Percentiles rank a stretch among this genome's conserved stretches.
Conservation (phyloP, 768 basidiomycete genomes). For the Chalciporus sphaerocephalus region DNA sequence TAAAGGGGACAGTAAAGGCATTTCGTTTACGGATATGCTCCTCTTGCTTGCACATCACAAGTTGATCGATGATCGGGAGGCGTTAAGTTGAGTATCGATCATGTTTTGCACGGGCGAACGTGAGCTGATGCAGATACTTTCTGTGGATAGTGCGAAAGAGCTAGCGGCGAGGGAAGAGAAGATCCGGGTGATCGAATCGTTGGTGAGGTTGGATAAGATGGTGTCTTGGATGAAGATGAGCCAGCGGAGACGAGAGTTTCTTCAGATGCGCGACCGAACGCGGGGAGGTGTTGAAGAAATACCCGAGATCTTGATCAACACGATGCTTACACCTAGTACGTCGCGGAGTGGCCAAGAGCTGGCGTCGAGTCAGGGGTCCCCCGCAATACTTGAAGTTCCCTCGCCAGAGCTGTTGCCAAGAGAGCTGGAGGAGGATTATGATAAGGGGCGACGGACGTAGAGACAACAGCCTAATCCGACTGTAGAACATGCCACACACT, state of each 20-base stretch:
- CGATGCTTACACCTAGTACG: constrained; percentile 35
- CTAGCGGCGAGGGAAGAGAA: constrained; percentile 70
- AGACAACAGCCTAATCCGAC: too few relatives aligned
- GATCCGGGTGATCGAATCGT: constrained; percentile 74
- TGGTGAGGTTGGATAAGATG: constrained; percentile 82
- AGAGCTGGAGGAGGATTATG: constrained; percentile 31
- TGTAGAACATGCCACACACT: too few relatives aligned
- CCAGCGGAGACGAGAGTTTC: constrained; percentile 63
- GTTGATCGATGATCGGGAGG: constrained; percentile 84
- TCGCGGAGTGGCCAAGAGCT: constrained; percentile 22
- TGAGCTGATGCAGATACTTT: not conserved
- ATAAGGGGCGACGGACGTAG: too few relatives aligned
- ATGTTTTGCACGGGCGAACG: not conserved
- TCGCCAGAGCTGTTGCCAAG: constrained; percentile 25
- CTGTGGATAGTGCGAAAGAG: constrained; percentile 63
- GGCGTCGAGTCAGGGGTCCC: not conserved
- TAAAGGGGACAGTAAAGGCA: constrained; percentile 78
- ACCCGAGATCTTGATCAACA: constrained; percentile 65
- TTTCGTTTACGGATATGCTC: constrained; percentile 90
- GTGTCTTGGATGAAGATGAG: constrained; percentile 76
- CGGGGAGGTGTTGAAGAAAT: constrained; percentile 45
- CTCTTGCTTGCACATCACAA: constrained; percentile 86
- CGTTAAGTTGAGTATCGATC: constrained; percentile 64
- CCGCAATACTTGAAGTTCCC: constrained; percentile 3
- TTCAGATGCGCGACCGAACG: constrained; percentile 46